phyloP scores from a whole-genome alignment of 2,329 filamentous ascomycete species.

The Fusarium denticulatum region DNA sequence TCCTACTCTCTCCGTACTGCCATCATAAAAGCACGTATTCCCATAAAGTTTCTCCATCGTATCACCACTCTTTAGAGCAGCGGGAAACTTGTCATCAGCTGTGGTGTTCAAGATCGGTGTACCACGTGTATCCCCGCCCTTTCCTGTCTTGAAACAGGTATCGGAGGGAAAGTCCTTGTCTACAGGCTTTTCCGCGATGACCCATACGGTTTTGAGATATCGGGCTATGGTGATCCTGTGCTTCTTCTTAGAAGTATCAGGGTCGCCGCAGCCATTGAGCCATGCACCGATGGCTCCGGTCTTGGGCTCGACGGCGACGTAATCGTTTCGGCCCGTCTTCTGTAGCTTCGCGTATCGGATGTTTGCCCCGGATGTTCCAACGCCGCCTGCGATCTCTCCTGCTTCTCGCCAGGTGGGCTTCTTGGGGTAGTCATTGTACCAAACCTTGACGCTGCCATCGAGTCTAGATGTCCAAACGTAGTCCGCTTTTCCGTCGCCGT shows the following conservation, averaged over 20 bases:
- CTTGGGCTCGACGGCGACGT: conserved; percentile 9
- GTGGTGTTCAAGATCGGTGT: neutral
- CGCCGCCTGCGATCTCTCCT: neutral
- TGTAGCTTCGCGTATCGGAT: neutral
- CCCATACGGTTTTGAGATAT: neutral
- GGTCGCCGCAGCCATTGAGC: conserved; percentile 10
- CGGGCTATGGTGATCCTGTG: neutral
- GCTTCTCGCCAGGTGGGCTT: conserved; percentile 1
- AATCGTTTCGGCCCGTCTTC: neutral
- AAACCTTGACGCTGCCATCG: conserved; percentile 4
- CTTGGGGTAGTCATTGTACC: conserved; percentile 13
- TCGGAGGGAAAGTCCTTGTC: neutral
- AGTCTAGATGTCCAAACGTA: conserved; percentile 1
- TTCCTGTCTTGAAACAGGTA: neutral
- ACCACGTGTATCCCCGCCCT: neutral
- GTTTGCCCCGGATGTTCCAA: conserved; percentile 9
- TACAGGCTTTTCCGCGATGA: neutral
- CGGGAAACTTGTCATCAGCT: neutral
- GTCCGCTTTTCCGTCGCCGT: conserved; percentile 6
- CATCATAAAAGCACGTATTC: neutral
- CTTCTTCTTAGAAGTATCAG: neutral
- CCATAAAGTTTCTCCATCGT: neutral
- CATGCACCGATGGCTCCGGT: conserved; percentile 7
- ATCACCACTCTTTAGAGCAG: neutral
- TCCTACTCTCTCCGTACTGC: neutral